Base-by-base conservation (phyloP, 805 yeast genomes). In the Sugiyamaella americana region DNA sequence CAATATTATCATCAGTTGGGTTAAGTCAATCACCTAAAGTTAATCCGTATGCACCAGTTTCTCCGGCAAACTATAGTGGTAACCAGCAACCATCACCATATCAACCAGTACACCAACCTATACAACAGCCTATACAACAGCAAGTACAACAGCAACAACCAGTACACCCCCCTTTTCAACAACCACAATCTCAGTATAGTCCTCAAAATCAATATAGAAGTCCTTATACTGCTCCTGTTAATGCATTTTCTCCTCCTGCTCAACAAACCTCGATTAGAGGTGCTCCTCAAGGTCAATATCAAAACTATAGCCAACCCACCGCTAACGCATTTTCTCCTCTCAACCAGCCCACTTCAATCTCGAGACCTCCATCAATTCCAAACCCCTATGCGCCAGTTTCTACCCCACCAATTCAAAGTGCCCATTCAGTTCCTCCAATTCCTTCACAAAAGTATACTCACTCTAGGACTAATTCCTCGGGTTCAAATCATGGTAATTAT, bases 161-260 rank as follows among this genome's bases (percentile, higher is more conserved):
- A 29, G 34, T 41, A 20, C 46, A 17, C 17, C 50, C 49, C 20
- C 43, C 50, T 5, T 32, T 23, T n/a, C 30, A 23, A 37, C 21
- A 21, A 10, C 10, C 41, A n/a, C 51, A 41, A 44, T 53, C 18
- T 43, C 48, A 39, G 49, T 43, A 22, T 16, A 29, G 32, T 47
- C 51, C 35, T 44, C 57, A 22, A 21, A 22, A 11, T 10, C 30
- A 17, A 50, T 50, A 53, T 38, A 45, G 19, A 22, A 56, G 42
- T 40, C 57, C 53, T 11, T 51, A 49, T 42, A 54, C 54, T 3
- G 56, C 56, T 16, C 37, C 37, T 5, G 6, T 21, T 5, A n/a
- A n/a, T n/a, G n/a, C n/a, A n/a, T n/a, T n/a, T n/a, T n/a, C n/a
- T n/a, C n/a, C n/a, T n/a, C n/a, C n/a, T n/a, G n/a, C n/a, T n/a